phyloP scores from a whole-genome alignment of 2,329 filamentous ascomycete species.

The Ophiostoma sp. region DNA sequence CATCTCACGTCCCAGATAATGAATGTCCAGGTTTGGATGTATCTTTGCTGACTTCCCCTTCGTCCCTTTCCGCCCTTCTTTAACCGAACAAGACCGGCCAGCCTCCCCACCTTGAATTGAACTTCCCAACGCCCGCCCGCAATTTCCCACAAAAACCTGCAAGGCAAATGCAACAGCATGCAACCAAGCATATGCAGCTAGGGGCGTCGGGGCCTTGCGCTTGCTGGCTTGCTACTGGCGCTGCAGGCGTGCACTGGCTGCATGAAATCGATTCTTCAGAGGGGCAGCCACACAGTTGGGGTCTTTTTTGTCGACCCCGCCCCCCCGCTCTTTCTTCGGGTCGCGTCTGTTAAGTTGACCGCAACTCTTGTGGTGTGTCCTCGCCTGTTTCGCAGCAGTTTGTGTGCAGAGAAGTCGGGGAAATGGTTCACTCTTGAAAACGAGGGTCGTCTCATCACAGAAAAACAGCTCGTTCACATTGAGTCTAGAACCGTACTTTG shows the following conservation, averaged over 20 bases:
- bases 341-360: constrained; percentile 17
- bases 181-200: not conserved
- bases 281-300: not conserved
- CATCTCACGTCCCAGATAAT: not conserved
- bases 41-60: not conserved
- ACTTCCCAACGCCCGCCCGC: not conserved
- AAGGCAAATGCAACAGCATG: constrained; percentile 11
- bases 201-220: not conserved
- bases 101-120: not conserved
- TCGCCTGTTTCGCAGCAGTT: not conserved
- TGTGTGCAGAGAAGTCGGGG: constrained; percentile 20
- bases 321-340: constrained; percentile 9
- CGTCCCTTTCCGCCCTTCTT: not conserved
- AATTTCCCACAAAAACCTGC: not conserved
- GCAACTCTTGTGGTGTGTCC: constrained; percentile 9
- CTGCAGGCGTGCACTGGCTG: not conserved
- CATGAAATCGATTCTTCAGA: constrained; percentile 12
- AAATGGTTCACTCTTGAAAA: not conserved
- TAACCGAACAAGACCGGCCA: not conserved
- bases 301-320: not conserved
- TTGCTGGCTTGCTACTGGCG: not conserved
- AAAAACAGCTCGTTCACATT: too few species aligned
- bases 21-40: not conserved
- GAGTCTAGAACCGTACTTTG: not conserved
- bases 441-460: too few species aligned